Evolutionary conservation across 306 rosid species (phyloP), one percentile per base, ranked within the genome.

Genomic region (Geum urbanum): DNA sequence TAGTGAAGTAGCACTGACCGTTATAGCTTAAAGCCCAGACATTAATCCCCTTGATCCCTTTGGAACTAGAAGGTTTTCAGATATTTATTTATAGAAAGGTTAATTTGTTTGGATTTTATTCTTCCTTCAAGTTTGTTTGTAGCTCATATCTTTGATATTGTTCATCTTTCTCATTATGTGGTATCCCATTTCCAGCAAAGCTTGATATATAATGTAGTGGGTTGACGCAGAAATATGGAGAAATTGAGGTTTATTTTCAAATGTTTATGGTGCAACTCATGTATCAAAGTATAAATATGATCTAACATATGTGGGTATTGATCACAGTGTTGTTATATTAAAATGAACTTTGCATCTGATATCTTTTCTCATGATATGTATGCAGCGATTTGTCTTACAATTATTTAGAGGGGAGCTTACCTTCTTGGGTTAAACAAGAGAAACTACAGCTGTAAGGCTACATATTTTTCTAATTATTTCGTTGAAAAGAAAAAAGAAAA

Each of bases 321-420:
- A 27, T 48, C 12, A 19, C 39, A 11, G 39, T 56, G 47, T 24
- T 48, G 43, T 54, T 77, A 8, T 55, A 4, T 66, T 54, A 41
- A 45, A 5, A 39, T 63, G 61, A 49, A 67, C 9, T 52, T 24
- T 49, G 27, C 32, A 41, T 57, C 57, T 65, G 9, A 58, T 53
- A 19, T 62, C 55, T 13, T 48, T 54, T 8, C 19, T 16, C 7
- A 41, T 77, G 63, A 59, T 72, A 60, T 77, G 35, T 52, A 80
- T 79, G 86, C 86, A 92, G 98, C 75, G 98, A 92, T 80, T 64
- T 89, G 70, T 92, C 96, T 9, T 89, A 92, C 91, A 92, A 92
- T 74, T 55, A 80, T 69, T 76, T 89, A 72, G 47, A 76, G 3
- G 98, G 98, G 64, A 79, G 78, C 73, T 24, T 92, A 66, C 98